phyloP scores from a whole-genome alignment of 768 basidiomycete genomes.

The Pleurotus eryngii region DNA sequence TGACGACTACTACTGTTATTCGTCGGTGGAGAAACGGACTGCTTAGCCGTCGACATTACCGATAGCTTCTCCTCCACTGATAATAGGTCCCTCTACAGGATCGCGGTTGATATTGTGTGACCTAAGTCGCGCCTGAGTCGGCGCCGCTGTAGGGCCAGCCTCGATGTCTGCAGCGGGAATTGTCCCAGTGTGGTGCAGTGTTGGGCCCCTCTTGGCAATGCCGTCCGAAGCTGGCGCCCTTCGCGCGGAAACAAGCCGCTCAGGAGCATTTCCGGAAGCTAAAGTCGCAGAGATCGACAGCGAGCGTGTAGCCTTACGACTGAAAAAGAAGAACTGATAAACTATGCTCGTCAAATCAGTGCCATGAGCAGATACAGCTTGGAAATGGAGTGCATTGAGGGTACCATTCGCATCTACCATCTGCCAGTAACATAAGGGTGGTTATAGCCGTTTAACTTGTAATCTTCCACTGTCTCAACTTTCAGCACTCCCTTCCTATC shows the following conservation, averaged over 20 bases:
- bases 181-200: not conserved
- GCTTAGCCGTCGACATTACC: not conserved
- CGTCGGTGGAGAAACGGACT: not conserved
- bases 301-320: constrained; percentile 26
- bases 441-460: too few relatives aligned
- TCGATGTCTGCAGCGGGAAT: not conserved
- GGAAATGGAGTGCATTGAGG: too few relatives aligned
- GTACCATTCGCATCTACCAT: too few relatives aligned
- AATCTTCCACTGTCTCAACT: too few relatives aligned
- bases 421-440: too few relatives aligned
- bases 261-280: constrained; percentile 34
- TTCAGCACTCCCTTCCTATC: too few relatives aligned
- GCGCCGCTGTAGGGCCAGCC: not conserved
- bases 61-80: not conserved
- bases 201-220: not conserved
- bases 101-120: not conserved
- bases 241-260: constrained; percentile 41
- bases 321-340: constrained; percentile 57
- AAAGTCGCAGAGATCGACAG: constrained; percentile 35
- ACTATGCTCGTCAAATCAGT: too few relatives aligned
- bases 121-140: not conserved
- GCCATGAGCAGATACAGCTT: too few relatives aligned
- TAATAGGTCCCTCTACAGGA: not conserved
- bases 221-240: constrained; percentile 13
- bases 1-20: not conserved